Evolutionary conservation across 1,139 yeast species (phyloP), one percentile per base, ranked within the genome.

Genomic region (Suhomyces bokatorum): DNA sequence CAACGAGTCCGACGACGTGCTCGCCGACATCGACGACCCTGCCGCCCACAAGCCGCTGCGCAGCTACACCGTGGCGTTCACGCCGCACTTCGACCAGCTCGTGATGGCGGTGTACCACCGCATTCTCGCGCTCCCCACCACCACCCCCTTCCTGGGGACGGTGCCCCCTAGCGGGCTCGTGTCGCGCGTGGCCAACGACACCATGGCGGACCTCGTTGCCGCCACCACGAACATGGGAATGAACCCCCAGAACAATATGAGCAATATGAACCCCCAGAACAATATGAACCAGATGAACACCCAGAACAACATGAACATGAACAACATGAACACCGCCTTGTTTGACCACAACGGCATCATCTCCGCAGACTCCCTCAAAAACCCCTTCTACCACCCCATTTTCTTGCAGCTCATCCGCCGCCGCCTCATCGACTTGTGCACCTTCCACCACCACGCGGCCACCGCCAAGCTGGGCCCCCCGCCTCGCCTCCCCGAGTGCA

Each of bases 141-240:
- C 78, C 4, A 73, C 78, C 6, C 78, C 78, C 10, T 73, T 73
- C 48, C 66, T 67, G 59, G 78, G 78, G 1, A 39, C 53, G 8
- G 60, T 66, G 10, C 78, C 78, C 17, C 78, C 78, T 4, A 69
- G 75, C 58, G 78, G 78, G 1, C 59, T 73, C 42, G 76, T 69
- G 10, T 66, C 75, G 41, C 67, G 64, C 48, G 76, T 73, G 17
- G 74, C 77, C 30, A 69, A 69, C 51, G 78, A 73, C 50, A 69
- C 75, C 10, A 62, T 73, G 66, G 52, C 48, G 30, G 55, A 52
- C 41, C 54, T 72, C 44, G 55, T 71, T 8, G 42, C 51, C 22
- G 48, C 53, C 31, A 57, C 65, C 12, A 33, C 53, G 16, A 44
- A 5, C 24, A 20, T 6, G 9, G n/a, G n/a, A n/a, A n/a, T n/a